Conservation (phyloP, 179 eudicot species). For the Drosera spatulata region DNA sequence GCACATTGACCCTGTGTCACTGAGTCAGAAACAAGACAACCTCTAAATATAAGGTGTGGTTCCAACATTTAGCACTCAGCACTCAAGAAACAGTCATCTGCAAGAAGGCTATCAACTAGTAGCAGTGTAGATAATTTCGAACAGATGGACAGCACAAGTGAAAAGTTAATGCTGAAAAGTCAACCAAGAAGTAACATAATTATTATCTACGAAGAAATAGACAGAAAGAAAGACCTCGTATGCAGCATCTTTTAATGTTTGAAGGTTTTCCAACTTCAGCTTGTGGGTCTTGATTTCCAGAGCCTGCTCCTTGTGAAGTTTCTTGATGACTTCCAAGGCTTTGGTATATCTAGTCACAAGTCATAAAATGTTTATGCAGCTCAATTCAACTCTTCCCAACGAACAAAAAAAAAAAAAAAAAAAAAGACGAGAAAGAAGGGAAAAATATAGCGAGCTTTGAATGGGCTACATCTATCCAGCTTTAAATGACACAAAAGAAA, state of each 20-base stretch:
- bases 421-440: not conserved
- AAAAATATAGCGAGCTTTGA: not conserved
- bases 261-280: slow-evolving; percentile 90
- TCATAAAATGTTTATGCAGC: slow-evolving; percentile 6
- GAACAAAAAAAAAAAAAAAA: not conserved
- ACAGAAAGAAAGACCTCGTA: slow-evolving; percentile 48
- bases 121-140: no score
- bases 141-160: no score
- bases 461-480: not conserved
- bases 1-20: no score
- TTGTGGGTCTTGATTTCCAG: slow-evolving; percentile 88
- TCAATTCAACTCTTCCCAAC: slow-evolving; percentile 9
- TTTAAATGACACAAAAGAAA: not conserved
- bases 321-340: slow-evolving; percentile 96
- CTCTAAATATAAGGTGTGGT: no score
- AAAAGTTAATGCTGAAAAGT: no score
- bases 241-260: slow-evolving; percentile 88
- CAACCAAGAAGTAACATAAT: not conserved
- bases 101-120: no score
- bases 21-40: no score
- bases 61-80: no score
- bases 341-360: slow-evolving; percentile 68
- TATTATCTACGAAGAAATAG: not conserved
- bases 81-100: no score
- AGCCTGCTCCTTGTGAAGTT: slow-evolving; percentile 98